Evolutionary conservation across 1,284 basidiomycete genomes (phyloP).

Genomic region (Cryptococcus hybrid): DNA sequence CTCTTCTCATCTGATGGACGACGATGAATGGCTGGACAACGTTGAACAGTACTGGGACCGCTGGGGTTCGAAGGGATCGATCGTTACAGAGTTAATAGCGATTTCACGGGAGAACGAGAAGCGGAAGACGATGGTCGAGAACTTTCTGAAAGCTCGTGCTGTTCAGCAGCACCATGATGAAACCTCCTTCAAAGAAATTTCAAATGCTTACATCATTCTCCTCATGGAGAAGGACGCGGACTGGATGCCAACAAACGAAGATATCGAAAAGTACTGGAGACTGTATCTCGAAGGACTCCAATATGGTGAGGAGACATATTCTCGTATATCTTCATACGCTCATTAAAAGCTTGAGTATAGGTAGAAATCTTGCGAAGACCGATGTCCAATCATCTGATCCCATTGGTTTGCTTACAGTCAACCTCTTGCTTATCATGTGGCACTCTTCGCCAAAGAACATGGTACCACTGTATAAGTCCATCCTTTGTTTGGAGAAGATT

Average conservation of each 20-base stretch:
- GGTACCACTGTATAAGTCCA: conserved; percentile 19
- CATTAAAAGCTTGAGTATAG: conserved; percentile 4
- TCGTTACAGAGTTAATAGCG: conserved; percentile 33
- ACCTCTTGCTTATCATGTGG: conserved; percentile 26
- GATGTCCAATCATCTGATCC: conserved; percentile 40
- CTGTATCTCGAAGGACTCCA: conserved; percentile 29
- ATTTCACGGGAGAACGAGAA: neutral
- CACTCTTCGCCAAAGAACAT: conserved; percentile 9
- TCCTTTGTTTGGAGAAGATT: conserved; percentile 26
- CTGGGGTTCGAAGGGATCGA: conserved; percentile 36
- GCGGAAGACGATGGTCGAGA: neutral
- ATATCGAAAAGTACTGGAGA: conserved; percentile 24
- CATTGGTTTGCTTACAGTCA: conserved; percentile 29
- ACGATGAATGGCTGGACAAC: conserved; percentile 19
- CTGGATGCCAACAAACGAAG: conserved; percentile 11
- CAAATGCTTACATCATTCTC: conserved; percentile 26
- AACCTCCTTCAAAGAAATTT: conserved; percentile 19
- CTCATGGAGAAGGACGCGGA: conserved; percentile 7
- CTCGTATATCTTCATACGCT: neutral
- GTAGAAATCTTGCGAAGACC: conserved; percentile 31
- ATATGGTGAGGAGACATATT: conserved; percentile 24
- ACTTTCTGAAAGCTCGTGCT: conserved; percentile 11
- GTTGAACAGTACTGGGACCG: conserved; percentile 31
- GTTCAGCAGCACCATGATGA: conserved; percentile 19
- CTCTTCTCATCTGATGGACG: neutral